Percentiles rank a stretch among this genome's conserved stretches.
phyloP scores from a whole-genome alignment of 2,329 filamentous ascomycete species.

The Microcera coccophila region DNA sequence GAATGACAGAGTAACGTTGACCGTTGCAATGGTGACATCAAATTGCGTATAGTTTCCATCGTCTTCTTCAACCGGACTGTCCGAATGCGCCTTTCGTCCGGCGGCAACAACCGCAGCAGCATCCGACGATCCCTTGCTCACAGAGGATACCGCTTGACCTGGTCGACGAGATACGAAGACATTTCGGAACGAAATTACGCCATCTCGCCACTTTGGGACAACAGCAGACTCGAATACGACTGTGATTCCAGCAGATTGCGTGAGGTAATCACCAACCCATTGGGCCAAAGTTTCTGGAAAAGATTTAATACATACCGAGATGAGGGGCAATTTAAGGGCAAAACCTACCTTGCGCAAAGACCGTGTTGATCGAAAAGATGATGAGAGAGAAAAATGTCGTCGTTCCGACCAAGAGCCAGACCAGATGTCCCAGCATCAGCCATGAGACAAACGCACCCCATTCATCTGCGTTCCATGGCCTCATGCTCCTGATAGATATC shows the following conservation, averaged over 20 bases:
- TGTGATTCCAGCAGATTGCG: slow-evolving; percentile 85
- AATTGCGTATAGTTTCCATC: slow-evolving; percentile 98
- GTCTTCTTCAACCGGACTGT: slow-evolving; percentile 49
- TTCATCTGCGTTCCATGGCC: slow-evolving; percentile 94
- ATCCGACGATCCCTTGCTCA: slow-evolving; percentile 87
- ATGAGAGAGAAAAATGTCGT: slow-evolving; percentile 94
- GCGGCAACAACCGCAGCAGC: slow-evolving; percentile 84
- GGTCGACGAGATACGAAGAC: slow-evolving; percentile 92
- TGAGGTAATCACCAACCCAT: slow-evolving; percentile 94
- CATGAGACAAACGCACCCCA: slow-evolving; percentile 92
- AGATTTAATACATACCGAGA: neutral
- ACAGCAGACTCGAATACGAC: slow-evolving; percentile 98
- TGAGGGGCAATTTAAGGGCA: neutral
- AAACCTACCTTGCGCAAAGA: slow-evolving; percentile 79
- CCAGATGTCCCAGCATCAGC: slow-evolving; percentile 87
- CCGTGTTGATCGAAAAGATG: slow-evolving; percentile 90
- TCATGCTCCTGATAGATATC: slow-evolving; percentile 89
- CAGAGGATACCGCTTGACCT: slow-evolving; percentile 73
- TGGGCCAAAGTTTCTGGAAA: slow-evolving; percentile 82
- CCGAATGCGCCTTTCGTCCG: slow-evolving; percentile 49
- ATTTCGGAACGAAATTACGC: slow-evolving; percentile 93
- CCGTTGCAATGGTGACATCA: slow-evolving; percentile 87
- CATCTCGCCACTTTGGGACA: slow-evolving; percentile 91
- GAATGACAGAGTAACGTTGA: slow-evolving; percentile 95
- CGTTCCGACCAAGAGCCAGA: slow-evolving; percentile 95